Percentiles rank a stretch among this genome's conserved stretches.
These are phyloP conservation scores for Trypanosoma mega DNA, from an alignment of 208 protist species.

Conservation along the genomic window DNA sequence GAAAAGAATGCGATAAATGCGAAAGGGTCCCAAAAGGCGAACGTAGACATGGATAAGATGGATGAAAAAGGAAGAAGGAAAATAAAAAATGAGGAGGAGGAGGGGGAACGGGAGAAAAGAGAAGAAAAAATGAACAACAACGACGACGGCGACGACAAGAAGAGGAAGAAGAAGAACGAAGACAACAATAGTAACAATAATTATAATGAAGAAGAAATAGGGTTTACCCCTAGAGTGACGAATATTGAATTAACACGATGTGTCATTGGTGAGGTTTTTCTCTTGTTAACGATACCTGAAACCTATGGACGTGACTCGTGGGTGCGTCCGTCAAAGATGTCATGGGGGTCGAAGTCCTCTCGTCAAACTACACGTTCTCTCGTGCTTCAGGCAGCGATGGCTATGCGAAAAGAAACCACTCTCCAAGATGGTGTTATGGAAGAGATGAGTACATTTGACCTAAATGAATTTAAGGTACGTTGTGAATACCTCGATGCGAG, in stretches of 20 bases:
- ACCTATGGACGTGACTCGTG: too few relatives aligned
- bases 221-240: background rate
- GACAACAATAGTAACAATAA: background rate
- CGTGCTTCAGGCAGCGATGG: constrained; percentile 14
- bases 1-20: too few relatives aligned
- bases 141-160: too few relatives aligned
- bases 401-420: constrained; percentile 13
- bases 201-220: background rate
- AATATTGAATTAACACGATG: constrained; percentile 4
- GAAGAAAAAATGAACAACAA: too few relatives aligned
- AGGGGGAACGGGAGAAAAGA: too few relatives aligned
- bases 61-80: too few relatives aligned
- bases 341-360: background rate
- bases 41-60: too few relatives aligned
- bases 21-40: too few relatives aligned
- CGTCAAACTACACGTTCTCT: constrained; percentile 16
- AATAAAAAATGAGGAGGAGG: too few relatives aligned
- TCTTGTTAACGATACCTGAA: constrained; percentile 20
- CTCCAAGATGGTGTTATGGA: constrained; percentile 2
- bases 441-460: constrained; percentile 28
- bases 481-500: constrained; percentile 23
- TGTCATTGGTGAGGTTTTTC: constrained; percentile 7
- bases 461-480: constrained; percentile 26
- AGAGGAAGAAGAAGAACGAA: background rate
- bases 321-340: too few relatives aligned